Base-by-base conservation (phyloP, 1,284 basidiomycete genomes). In the Boletus chippewaensis region DNA sequence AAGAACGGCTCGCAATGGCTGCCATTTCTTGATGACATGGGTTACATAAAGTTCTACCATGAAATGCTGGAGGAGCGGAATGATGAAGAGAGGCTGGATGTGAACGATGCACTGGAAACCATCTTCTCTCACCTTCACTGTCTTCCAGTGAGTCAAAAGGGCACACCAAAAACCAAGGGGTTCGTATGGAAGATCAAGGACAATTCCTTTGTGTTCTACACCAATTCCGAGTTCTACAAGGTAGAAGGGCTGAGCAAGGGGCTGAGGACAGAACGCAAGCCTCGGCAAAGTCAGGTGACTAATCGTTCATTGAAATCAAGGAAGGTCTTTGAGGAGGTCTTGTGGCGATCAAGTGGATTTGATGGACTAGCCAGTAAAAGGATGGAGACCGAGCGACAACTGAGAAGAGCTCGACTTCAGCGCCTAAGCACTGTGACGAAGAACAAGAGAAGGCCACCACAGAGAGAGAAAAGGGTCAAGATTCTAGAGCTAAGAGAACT, bases 191-290 rank as follows among this genome's bases (percentile, higher is more conserved):
- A 5, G 8, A 11, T 41, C 0, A 5, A 20, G 10, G 2, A 20
- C 1, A 7, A 4, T 0, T 11, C 3, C 0, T 36, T 53, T 15
- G 16, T 53, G 0, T 57, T 56, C 5, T 0, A 22, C 0, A 56
- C 43, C 0, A 57, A 56, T 35, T 16, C 46, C 0, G 31, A 1
- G 2, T 57, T 49, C 6, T 57, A 53, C 20, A 57, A 53, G 11
- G 18, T 57, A 0, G 10, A 53, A 6, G 9, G 34, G 0, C 1
- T 49, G 5, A 22, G 46, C 24, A 55, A 48, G 15, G 49, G 48
- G 13, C 9, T 16, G 11, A 38, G 16, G 1, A 38, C 9, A 5
- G 4, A 10, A 18, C 11, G 5, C 3, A n/a, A n/a, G 10, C 2
- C 7, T 10, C 2, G 2, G 18, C 6, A 5, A 12, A 2, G 16